Evolutionary conservation across 2,329 filamentous ascomycete genomes (phyloP), one percentile per base, ranked within the genome.

Genomic region (Pseudonectria buxi): DNA sequence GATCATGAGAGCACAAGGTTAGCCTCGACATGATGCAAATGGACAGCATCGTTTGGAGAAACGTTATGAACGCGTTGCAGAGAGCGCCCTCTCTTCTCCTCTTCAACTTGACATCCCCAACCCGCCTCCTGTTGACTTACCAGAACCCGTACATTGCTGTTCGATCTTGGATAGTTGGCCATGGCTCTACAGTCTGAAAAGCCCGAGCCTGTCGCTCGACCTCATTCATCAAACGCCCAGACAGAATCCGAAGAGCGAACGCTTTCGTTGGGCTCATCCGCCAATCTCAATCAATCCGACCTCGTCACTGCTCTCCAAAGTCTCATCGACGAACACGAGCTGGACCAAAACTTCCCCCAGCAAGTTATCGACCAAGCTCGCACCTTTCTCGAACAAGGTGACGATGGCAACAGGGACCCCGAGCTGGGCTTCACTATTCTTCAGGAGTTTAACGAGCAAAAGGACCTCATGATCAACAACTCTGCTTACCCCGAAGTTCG

Each of bases 281-380:
- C 6, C 6, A n/a, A 15, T 10, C 6, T 15, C 2, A n/a, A 11
- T 6, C 24, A 10, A 22, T 10, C 14, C 5, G 15, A 37, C 14
- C 32, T 47, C 3, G 24, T 28, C 3, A 24, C 36, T 3, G 31
- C 33, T 6, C 40, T 56, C 2, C 14, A 40, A 27, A 27, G 10
- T 6, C 44, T 69, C 7, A 43, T 69, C 13, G 45, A 56, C 7
- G 60, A 68, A 14, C 62, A 71, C 42, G 57, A 64, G 27, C 54
- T 60, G 18, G 68, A 71, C 35, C 67, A 65, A 24, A 72, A 72
- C 52, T 72, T 72, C 35, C 64, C 66, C 0, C 51, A 57, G 16
- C 41, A 53, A 6, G 55, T 67, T 25, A 51, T 71, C 14, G 47
- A 62, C 10, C 59, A 58, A 12, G 63, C 69, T n/a, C 51, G 58